phyloP scores from a whole-genome alignment of 2,329 filamentous ascomycete species.

The Penicillium sclerotigenum region DNA sequence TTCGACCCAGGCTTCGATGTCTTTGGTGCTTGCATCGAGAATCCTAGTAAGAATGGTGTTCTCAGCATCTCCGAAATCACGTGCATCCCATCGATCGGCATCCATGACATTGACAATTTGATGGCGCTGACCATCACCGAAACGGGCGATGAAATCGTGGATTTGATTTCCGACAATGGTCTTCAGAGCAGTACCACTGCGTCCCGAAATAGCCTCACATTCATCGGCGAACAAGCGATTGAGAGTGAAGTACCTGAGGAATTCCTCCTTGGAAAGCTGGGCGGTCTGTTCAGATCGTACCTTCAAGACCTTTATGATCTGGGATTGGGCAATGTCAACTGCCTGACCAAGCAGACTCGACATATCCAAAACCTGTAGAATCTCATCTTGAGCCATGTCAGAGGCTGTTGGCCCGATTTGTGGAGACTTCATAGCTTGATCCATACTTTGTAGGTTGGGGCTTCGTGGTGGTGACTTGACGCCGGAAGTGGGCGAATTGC shows the following conservation, averaged over 20 bases:
- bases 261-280: constrained; percentile 54
- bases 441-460: constrained; percentile 44
- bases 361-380: constrained; percentile 63
- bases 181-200: constrained; percentile 58
- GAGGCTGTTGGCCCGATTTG: constrained; percentile 27
- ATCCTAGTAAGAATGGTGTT: constrained; percentile 52
- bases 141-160: constrained; percentile 57
- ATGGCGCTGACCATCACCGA: constrained; percentile 57
- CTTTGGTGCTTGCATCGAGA: constrained; percentile 57
- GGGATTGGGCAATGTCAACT: constrained; percentile 64
- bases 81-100: constrained; percentile 62
- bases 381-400: constrained; percentile 53
- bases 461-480: constrained; percentile 50
- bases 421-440: constrained; percentile 36
- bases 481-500: constrained; percentile 40
- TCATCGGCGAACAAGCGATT: constrained; percentile 65
- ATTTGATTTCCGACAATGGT: constrained; percentile 62
- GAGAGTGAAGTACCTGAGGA: constrained; percentile 61
- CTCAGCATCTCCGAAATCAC: constrained; percentile 57
- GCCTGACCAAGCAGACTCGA: constrained; percentile 63
- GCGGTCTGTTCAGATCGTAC: constrained; percentile 61
- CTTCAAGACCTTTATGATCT: constrained; percentile 62
- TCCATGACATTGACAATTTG: constrained; percentile 58
- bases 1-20: constrained; percentile 55
- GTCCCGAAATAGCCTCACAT: constrained; percentile 63